A percentile compares a stretch with the other conserved stretches of the same genome.
Evolutionary conservation across 768 basidiomycete genomes (phyloP).

Genomic region (Dioszegia aurantiaca): DNA sequence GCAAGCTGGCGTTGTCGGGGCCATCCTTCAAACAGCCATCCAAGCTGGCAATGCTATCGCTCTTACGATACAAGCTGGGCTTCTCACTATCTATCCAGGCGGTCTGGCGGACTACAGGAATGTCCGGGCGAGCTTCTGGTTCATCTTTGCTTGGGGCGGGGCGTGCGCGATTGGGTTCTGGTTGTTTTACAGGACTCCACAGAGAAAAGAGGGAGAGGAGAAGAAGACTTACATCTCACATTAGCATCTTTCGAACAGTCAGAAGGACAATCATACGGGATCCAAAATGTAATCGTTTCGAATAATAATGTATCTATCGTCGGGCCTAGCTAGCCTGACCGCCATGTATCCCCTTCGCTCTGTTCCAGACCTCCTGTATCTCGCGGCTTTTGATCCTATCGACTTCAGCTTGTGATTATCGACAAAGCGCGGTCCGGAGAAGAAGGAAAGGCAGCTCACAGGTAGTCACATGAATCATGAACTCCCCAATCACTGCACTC

Average conservation of each 20-base stretch:
- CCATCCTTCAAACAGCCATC: conserved; percentile 31
- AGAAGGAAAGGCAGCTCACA: too few species aligned
- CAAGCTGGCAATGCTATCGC: conserved; percentile 33
- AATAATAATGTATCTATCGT: background rate
- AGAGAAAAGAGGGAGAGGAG: conserved; percentile 4
- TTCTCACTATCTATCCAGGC: conserved; percentile 29
- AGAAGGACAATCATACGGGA: too few species aligned
- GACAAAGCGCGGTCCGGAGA: too few species aligned
- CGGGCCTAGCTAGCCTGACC: background rate
- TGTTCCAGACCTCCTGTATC: too few species aligned
- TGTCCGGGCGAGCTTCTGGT: conserved; percentile 27
- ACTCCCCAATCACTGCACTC: background rate
- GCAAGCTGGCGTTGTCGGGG: conserved; percentile 40
- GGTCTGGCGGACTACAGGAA: conserved; percentile 23
- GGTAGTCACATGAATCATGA: background rate
- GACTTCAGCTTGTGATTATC: too few species aligned
- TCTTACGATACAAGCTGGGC: conserved; percentile 35
- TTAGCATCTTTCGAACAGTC: too few species aligned
- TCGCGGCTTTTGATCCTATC: too few species aligned
- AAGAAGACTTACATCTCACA: conserved; percentile 12
- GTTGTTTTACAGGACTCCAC: conserved; percentile 23
- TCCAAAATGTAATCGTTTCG: too few species aligned
- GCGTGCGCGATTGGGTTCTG: conserved; percentile 23
- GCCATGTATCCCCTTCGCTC: too few species aligned
- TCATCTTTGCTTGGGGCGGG: conserved; percentile 29